Percentiles rank a stretch among this genome's conserved stretches.
phyloP scores from a whole-genome alignment of 2,329 filamentous ascomycete species.

The Trichoderma afroharzianum region DNA sequence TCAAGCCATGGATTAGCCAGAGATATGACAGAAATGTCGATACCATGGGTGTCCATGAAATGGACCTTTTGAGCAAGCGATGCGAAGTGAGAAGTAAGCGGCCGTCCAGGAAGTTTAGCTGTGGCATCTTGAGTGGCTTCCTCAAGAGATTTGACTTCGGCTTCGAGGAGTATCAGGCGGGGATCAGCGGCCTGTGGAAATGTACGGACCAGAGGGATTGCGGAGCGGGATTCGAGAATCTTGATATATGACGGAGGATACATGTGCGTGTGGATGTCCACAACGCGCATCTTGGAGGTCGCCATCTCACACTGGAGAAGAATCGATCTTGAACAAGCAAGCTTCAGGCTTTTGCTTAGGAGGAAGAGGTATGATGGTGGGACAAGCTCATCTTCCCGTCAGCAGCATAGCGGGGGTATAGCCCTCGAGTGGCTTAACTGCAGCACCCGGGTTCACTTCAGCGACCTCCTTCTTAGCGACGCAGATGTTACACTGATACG shows the following conservation, averaged over 20 bases:
- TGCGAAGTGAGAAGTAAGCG: slow-evolving; percentile 79
- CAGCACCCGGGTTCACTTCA: not conserved
- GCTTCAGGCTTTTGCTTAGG: not conserved
- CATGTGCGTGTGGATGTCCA: slow-evolving; percentile 69
- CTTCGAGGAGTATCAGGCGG: slow-evolving; percentile 62
- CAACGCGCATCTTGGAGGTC: slow-evolving; percentile 41
- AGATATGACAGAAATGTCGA: slow-evolving; percentile 79
- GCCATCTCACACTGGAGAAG: slow-evolving; percentile 29
- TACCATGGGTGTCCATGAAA: slow-evolving; percentile 84
- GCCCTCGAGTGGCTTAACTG: not conserved
- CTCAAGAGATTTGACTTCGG: slow-evolving; percentile 45
- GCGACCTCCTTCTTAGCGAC: not conserved
- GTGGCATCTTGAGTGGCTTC: slow-evolving; percentile 51
- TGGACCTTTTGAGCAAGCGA: slow-evolving; percentile 74
- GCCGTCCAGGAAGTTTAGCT: slow-evolving; percentile 66
- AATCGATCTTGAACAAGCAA: not conserved
- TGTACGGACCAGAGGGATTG: slow-evolving; percentile 67
- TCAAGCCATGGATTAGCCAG: slow-evolving; percentile 94
- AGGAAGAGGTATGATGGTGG: not conserved
- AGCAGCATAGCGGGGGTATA: not conserved
- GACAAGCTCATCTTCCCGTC: not conserved
- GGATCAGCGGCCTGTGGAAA: slow-evolving; percentile 56
- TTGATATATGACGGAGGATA: slow-evolving; percentile 62
- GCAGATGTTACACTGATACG: slow-evolving; percentile 5
- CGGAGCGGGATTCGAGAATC: slow-evolving; percentile 55